Evolutionary conservation across 2,329 filamentous ascomycete species (phyloP).

Genomic region (Canariomyces notabilis): DNA sequence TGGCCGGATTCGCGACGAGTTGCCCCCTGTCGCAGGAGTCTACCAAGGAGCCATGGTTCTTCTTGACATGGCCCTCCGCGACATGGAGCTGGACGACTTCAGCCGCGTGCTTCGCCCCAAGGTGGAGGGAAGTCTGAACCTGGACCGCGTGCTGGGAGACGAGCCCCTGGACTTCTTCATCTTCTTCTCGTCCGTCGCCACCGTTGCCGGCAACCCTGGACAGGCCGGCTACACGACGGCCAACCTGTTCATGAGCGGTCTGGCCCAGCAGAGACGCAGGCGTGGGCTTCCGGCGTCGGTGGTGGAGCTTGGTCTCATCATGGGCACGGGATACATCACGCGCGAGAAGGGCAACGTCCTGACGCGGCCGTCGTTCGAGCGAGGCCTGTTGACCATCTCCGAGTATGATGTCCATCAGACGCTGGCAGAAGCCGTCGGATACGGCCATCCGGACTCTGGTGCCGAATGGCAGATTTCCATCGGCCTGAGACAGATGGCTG

Average conservation of each 20-base stretch:
- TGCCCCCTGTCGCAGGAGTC: conserved; percentile 23
- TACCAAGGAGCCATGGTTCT: conserved; percentile 27
- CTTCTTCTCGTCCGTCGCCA: conserved; percentile 37
- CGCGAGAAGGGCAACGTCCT: not conserved
- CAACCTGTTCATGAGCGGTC: conserved; percentile 29
- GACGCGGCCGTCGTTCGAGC: not conserved
- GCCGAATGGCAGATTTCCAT: not conserved
- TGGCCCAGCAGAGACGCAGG: conserved; percentile 16
- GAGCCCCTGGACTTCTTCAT: conserved; percentile 34
- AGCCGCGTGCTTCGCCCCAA: conserved; percentile 22
- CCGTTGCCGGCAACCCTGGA: conserved; percentile 40
- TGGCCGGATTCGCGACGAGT: conserved; percentile 1
- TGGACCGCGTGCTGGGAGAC: conserved; percentile 24
- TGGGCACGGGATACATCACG: conserved; percentile 8
- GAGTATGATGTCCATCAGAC: not conserved
- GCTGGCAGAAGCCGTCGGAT: not conserved
- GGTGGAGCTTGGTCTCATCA: conserved; percentile 16
- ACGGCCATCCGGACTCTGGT: not conserved
- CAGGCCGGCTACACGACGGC: conserved; percentile 41
- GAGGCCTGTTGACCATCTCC: not conserved
- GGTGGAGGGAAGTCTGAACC: conserved; percentile 23
- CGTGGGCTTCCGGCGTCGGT: conserved; percentile 15
- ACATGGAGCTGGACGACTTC: conserved; percentile 23
- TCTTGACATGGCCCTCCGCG: conserved; percentile 17
- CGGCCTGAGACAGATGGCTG: not conserved